Base-by-base conservation (phyloP, 1,284 basidiomycete species). In the Leccinum subrobustum region DNA sequence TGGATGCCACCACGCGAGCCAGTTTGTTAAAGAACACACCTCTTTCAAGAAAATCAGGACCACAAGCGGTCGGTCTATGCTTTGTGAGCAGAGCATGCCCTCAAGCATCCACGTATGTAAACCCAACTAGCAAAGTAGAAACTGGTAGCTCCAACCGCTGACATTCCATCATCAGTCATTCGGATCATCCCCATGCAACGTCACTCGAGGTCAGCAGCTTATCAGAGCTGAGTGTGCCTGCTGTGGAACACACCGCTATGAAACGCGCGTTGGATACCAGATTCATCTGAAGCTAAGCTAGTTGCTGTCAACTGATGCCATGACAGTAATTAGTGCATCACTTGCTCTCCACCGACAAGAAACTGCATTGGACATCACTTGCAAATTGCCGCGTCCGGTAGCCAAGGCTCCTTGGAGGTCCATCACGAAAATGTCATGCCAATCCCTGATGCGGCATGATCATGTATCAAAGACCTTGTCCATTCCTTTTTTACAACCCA, bases 31-130 rank as follows among this genome's bases (percentile, higher is more conserved):
- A 42, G 39, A 42, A 18, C n/a, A 18, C 8, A 14, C n/a, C 8
- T 42, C n/a, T 42, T n/a, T 9, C 39, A 42, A 18, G 39, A n/a
- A 9, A 42, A 42, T n/a, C 8, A 42, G 39, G 39, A 42, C 39
- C 9, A 18, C 39, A 42, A 18, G 9, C n/a, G 39, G 39, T 18
- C n/a, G 9, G 39, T 42, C 3, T 18, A 18, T 42, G 8, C 25
- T 71, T 44, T 44, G 18, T 44, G 18, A 44, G 18, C 11, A 44
- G 18, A 44, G 18, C 11, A 44, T 20, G 42, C 37, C 37, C n/a
- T 18, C 42, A 20, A 20, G 9, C 37, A n/a, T n/a, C 2, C 9
- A 44, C 11, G 42, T 20, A 44, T 11, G 42, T 44, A 3, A 20
- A 42, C n/a, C 39, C 14, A 39, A n/a, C 39, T 42, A 9, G 8